Base-by-base conservation (phyloP, 1,284 basidiomycete species). In the Laetiporus sulphureus region DNA sequence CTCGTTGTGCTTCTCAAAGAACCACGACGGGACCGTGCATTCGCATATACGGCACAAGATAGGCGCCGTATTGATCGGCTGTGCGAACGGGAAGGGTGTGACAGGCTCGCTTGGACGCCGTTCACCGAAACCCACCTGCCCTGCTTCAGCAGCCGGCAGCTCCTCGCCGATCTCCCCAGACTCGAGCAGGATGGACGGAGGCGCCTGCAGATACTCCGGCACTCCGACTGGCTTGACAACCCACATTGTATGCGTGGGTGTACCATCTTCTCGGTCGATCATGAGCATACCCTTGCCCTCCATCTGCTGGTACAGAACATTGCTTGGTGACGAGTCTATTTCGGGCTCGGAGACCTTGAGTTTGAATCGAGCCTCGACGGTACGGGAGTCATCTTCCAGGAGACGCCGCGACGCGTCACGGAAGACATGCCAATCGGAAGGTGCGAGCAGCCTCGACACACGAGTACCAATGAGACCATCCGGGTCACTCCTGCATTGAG, bases 1-100 rank as follows among this genome's bases (percentile, higher is more conserved):
- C 67, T 99, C 96, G 72, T 94, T 98, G 71, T 99, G 96, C 69
- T 98, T 98, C 67, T 98, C 96, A 60, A 99, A 99, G 70, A 95
- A 99, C 94, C 96, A 99, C 45, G 95, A 88, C 2, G 96, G 94
- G 41, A 99, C 87, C 55, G 90, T 85, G 56, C 89, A 83, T 66
- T 99, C 96, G 71, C 96, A 99, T 51, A 99, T 99, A 36, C 96
- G 90, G 67, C 96, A 99, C 15, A 99, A 73, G 30, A 99, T 86
- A n/a, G 81, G 83, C 52, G 92, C 83, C 19, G 79, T 80, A 54
- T 82, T 86, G 59, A 96, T 83, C 20, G 85, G 78, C 7, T 79
- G 75, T 33, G 73, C 73, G 58, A 83, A 79, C 4, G 85, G 84
- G 55, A 91, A 86, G 2, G 81, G 75, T 2, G 76, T 77, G 34